Percentiles rank a stretch among this genome's conserved stretches.
phyloP scores from a whole-genome alignment of 148 eudicot species.

The Camellia lanceoleosa region DNA sequence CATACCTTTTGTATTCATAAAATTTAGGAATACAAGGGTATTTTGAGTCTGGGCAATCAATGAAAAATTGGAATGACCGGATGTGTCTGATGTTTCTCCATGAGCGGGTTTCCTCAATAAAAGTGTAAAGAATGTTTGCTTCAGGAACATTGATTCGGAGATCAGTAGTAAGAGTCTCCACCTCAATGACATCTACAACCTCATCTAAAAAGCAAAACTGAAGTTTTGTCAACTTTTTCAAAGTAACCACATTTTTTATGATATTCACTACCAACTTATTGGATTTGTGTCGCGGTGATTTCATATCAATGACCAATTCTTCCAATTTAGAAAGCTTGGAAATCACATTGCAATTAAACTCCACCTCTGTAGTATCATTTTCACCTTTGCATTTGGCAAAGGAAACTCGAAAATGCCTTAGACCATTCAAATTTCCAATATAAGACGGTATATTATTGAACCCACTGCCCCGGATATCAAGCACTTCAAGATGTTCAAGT shows the following conservation, averaged over 20 bases:
- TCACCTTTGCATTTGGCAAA: not conserved
- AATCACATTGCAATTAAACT: not conserved
- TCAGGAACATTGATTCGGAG: no score
- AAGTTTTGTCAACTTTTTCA: no score
- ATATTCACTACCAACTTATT: not conserved
- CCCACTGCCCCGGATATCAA: slow-evolving; percentile 24
- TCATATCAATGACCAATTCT: slow-evolving; percentile 14
- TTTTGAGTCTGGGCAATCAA: no score
- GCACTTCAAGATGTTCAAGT: slow-evolving; percentile 18
- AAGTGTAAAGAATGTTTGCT: no score
- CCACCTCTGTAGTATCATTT: not conserved
- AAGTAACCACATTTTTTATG: not conserved
- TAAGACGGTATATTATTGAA: not conserved
- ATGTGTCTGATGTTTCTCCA: no score
- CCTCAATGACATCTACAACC: no score
- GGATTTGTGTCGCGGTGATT: not conserved
- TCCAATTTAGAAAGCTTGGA: slow-evolving; percentile 4
- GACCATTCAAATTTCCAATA: not conserved
- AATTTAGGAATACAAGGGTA: no score
- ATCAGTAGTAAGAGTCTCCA: no score
- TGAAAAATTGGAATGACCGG: no score
- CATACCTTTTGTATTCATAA: no score
- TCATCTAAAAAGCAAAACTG: no score
- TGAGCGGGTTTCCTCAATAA: no score
- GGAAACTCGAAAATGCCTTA: slow-evolving; percentile 20